Base-by-base conservation (phyloP, 352 stramenopile genomes). In the Phytophthora pinifolia region DNA sequence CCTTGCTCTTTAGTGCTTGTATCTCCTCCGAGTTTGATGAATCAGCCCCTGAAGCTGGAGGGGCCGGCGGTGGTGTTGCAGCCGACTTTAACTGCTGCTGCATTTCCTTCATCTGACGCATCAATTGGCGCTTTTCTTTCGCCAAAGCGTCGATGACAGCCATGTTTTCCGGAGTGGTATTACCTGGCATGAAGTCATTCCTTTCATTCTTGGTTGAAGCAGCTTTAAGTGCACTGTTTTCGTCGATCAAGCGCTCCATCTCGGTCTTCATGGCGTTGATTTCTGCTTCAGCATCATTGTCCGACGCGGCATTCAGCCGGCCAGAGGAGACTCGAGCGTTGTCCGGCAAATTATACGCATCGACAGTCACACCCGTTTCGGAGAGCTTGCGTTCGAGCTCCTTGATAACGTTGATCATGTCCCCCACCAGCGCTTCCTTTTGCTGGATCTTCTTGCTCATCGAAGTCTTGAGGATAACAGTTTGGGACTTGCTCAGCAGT, bases 401-500 rank as follows among this genome's bases (percentile, higher is more conserved):
- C 33, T 86, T 77, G 62, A 94, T 84, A 32, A 82, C 62, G 2
- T 62, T 59, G 4, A 50, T 47, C 56, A 91, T 83, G 35, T 93
- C 80, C n/a, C 84, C 73, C 20, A 93, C 57, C 10, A 85, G 45
- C 13, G 59, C 47, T 14, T 89, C 68, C 30, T 89, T 88, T 37
- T 81, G 78, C 35, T 92, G 68, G 13, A 94, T 55, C 37, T 89
- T 88, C 59, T 89, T 92, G 43, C 78, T 81, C 76, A 89, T 89
- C 0, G 77, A 91, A 4, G 80, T 84, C 60, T 94, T 94, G 18
- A 92, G 59, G 12, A 94, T 92, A 14, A 79, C 81, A 25, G 80
- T 92, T 54, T 92, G 82, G 18, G 80, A 92, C 46, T 92, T 92
- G 66, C 83, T 94, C 14, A 94, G 42, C 17, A 94, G 69, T 51